These are phyloP conservation scores for Antitrichia curtipendula DNA, from an alignment of 225 moss, liverwort and hornwort genomes.

Conservation along the genomic window DNA sequence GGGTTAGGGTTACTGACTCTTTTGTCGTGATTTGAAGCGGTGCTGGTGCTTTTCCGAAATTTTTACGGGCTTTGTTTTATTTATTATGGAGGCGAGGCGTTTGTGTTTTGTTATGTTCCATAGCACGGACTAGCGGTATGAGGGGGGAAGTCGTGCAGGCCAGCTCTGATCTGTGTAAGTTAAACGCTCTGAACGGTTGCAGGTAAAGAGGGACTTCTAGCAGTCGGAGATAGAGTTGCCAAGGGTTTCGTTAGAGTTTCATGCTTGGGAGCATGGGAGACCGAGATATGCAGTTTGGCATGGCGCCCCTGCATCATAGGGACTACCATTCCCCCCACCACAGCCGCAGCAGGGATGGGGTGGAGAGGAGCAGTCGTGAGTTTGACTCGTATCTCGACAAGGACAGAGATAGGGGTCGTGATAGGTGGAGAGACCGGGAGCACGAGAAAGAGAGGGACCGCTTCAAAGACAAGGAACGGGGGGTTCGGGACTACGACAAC, in stretches of 20 bases:
- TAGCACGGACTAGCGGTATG: background rate
- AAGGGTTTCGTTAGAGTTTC: background rate
- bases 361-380: constrained; percentile 54
- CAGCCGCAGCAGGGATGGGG: constrained; percentile 44
- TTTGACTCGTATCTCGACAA: constrained; percentile 72
- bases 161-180: background rate
- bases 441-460: constrained; percentile 67
- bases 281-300: constrained; percentile 41
- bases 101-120: background rate
- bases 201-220: constrained; percentile 3
- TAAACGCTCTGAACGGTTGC: constrained; percentile 24
- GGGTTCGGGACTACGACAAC: constrained; percentile 40
- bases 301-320: constrained; percentile 34
- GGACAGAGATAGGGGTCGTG: constrained; percentile 80
- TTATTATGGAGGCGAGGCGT: background rate
- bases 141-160: background rate
- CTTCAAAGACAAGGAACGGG: constrained; percentile 61
- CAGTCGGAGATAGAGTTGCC: constrained; percentile 3
- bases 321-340: constrained; percentile 45
- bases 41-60: background rate
- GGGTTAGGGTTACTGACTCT: constrained; percentile 10
- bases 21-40: constrained; percentile 22
- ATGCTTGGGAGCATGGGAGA: constrained; percentile 35
- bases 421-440: constrained; percentile 75
- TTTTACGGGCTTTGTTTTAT: background rate